Evolutionary conservation across 106 monocot species (phyloP).

Genomic region (Iris macrosiphon): DNA sequence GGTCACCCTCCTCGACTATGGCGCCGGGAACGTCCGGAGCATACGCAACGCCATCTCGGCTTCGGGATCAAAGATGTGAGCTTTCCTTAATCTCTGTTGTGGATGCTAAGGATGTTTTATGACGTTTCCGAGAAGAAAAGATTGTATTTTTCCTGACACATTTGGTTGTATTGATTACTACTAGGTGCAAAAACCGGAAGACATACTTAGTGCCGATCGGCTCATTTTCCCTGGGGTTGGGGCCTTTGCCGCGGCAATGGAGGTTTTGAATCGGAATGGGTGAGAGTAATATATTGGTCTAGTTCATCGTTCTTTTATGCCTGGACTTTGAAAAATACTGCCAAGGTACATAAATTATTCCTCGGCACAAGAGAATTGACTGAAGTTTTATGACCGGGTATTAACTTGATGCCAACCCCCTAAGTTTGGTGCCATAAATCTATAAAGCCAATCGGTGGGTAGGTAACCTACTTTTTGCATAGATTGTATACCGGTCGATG

Average conservation of each 20-base stretch:
- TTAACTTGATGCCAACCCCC: too few species aligned
- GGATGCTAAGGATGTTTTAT: too few species aligned
- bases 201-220: constrained; percentile 64
- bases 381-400: too few species aligned
- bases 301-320: too few species aligned
- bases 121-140: not conserved
- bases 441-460: too few species aligned
- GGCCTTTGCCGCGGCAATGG: constrained; percentile 83
- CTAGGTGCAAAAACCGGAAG: constrained; percentile 67
- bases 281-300: constrained; percentile 8
- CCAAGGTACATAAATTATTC: too few species aligned
- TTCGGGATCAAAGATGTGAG: constrained; percentile 79
- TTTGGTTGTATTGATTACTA: not conserved
- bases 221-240: constrained; percentile 86
- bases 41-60: constrained; percentile 81
- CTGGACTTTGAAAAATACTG: too few species aligned
- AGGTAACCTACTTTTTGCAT: too few species aligned
- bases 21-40: constrained; percentile 89
- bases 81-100: not conserved
- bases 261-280: constrained; percentile 61
- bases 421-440: too few species aligned
- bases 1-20: constrained; percentile 87
- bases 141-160: not conserved
- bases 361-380: too few species aligned
- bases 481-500: too few species aligned